Conservation (phyloP, 2,329 filamentous ascomycete species). For the Pestalotiopsis sp. region DNA sequence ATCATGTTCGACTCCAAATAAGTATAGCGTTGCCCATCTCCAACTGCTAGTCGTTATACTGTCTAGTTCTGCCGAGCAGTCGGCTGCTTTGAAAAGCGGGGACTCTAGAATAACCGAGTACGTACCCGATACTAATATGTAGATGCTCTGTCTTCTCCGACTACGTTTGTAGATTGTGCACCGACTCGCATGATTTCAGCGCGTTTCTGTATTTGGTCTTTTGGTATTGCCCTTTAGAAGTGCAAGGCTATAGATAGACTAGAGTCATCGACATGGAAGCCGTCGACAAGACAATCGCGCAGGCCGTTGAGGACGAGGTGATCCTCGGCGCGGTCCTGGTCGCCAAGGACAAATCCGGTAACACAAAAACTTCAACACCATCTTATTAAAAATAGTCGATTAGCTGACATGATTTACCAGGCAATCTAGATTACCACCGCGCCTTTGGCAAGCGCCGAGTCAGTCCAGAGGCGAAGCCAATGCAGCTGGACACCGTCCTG, state of each 20-base stretch:
- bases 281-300: constrained; percentile 16
- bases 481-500: constrained; percentile 31
- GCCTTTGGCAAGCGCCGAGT: constrained; percentile 14
- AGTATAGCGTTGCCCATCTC: not conserved
- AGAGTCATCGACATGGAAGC: constrained; percentile 14
- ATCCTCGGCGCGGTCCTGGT: constrained; percentile 18
- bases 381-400: not conserved
- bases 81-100: not conserved
- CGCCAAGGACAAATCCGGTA: constrained; percentile 19
- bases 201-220: not conserved
- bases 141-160: not conserved
- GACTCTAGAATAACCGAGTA: not conserved
- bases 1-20: not conserved
- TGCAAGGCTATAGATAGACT: not conserved
- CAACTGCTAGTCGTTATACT: not conserved
- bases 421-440: constrained; percentile 19
- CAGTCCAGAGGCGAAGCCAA: constrained; percentile 11
- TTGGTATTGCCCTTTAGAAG: not conserved
- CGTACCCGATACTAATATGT: not conserved
- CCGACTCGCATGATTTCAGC: not conserved
- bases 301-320: constrained; percentile 15
- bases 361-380: not conserved
- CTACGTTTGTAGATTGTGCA: not conserved
- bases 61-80: not conserved
- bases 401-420: not conserved